Evolutionary conservation across 129 eudicot genomes (phyloP).

Genomic region (Flaveria brownii): DNA sequence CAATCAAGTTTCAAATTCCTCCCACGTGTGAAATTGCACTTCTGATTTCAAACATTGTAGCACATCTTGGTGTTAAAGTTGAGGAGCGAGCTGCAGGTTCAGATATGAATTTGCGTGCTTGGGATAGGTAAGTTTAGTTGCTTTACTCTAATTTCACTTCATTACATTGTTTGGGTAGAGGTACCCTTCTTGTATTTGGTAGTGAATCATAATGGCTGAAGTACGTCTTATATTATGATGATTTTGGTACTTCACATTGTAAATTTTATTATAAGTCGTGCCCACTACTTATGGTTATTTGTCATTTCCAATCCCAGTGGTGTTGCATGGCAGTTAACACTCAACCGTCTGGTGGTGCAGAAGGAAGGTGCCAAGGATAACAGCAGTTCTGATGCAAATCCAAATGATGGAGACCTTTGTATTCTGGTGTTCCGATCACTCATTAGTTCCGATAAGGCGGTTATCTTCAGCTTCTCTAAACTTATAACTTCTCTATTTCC

Average conservation of each 20-base stretch:
- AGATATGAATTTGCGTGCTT: constrained; percentile 80
- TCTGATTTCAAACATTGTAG: constrained; percentile 68
- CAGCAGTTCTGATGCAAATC: constrained; percentile 27
- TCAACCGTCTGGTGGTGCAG: constrained; percentile 55
- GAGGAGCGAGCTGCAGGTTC: constrained; percentile 70
- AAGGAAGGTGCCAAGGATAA: constrained; percentile 38
- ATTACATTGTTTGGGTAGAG: background rate
- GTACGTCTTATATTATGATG: background rate
- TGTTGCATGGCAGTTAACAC: constrained; percentile 93
- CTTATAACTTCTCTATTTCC: background rate
- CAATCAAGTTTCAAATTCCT: constrained; percentile 91
- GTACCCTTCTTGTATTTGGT: background rate
- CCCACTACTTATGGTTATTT: constrained; percentile 20
- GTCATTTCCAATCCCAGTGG: constrained; percentile 51
- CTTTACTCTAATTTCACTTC: constrained; percentile 8
- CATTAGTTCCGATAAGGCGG: constrained; percentile 85
- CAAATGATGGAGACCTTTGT: constrained; percentile 63
- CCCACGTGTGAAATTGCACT: constrained; percentile 75
- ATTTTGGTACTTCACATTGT: constrained; percentile 9
- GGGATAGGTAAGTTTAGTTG: constrained; percentile 65
- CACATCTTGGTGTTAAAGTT: constrained; percentile 73
- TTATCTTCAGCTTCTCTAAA: constrained; percentile 33
- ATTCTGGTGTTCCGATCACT: constrained; percentile 87
- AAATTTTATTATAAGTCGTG: background rate
- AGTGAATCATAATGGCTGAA: background rate